phyloP scores from a whole-genome alignment of 108 stramenopile species.

The Skeletonema costatum region DNA sequence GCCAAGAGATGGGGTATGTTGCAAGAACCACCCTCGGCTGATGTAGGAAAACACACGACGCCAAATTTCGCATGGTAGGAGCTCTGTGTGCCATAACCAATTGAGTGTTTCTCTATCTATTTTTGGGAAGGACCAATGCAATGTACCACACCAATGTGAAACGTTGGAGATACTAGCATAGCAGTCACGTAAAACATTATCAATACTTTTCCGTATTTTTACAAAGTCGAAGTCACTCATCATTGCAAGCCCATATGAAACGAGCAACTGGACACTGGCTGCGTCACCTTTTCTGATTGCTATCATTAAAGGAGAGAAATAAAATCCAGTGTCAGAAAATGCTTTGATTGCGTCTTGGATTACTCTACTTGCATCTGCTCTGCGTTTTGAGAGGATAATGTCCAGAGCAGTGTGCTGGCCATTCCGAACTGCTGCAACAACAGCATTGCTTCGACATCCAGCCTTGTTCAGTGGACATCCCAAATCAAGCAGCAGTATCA shows the following conservation, averaged over 20 bases:
- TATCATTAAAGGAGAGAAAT: constrained; percentile 11
- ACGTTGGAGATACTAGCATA: constrained; percentile 17
- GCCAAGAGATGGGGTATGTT: too few species aligned
- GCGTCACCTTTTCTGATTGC: constrained; percentile 12
- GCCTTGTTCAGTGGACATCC: constrained; percentile 15
- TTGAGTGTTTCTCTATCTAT: constrained; percentile 21
- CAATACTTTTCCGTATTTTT: not conserved
- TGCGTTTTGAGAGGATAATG: constrained; percentile 18
- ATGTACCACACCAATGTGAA: constrained; percentile 19
- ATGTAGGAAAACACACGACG: constrained; percentile 12
- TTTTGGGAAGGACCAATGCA: constrained; percentile 30
- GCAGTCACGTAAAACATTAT: not conserved
- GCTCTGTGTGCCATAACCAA: constrained; percentile 16
- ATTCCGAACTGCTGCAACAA: constrained; percentile 22
- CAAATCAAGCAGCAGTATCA: constrained; percentile 5
- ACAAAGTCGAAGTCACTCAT: constrained; percentile 14
- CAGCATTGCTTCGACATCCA: not conserved
- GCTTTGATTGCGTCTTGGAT: not conserved
- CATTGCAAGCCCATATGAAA: not conserved
- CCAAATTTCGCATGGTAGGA: constrained; percentile 18
- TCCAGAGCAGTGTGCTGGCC: constrained; percentile 22
- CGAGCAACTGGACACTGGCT: constrained; percentile 4
- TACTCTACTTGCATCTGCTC: constrained; percentile 8
- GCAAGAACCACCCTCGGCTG: constrained; percentile 18
- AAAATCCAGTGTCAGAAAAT: not conserved